phyloP scores from a whole-genome alignment of 2,329 filamentous ascomycete species.

The Plenodomus tracheiphilus region DNA sequence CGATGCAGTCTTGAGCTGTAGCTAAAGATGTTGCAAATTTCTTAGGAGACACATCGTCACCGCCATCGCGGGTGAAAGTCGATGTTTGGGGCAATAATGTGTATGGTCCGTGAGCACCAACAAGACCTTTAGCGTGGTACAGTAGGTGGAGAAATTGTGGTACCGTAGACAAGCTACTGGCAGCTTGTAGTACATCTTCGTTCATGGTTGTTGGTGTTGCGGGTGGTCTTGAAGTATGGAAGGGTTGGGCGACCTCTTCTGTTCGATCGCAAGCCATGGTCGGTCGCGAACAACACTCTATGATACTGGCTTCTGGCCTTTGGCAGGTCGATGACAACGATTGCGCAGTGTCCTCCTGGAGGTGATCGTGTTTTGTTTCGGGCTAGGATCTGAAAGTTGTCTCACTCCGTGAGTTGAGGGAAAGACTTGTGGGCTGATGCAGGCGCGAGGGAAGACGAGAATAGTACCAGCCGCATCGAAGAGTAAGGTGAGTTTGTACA shows the following conservation, averaged over 20 bases:
- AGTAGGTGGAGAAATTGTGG: constrained; percentile 15
- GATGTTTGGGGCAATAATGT: constrained; percentile 9
- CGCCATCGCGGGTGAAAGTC: constrained; percentile 7
- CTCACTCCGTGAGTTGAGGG: too few species aligned
- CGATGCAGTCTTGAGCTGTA: constrained; percentile 21
- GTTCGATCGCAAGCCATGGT: neutral
- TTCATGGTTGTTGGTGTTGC: neutral
- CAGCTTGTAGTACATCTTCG: neutral
- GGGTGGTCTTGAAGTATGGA: neutral
- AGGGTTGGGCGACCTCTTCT: neutral
- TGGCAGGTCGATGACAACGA: too few species aligned
- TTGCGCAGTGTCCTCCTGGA: too few species aligned
- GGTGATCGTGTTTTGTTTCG: too few species aligned
- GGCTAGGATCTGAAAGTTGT: too few species aligned
- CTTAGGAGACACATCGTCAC: constrained; percentile 1
- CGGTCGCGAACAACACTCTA: too few species aligned
- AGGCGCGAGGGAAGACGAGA: neutral
- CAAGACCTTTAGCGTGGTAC: constrained; percentile 7
- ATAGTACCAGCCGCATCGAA: neutral
- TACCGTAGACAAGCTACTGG: neutral
- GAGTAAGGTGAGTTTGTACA: neutral
- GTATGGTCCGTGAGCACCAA: constrained; percentile 13
- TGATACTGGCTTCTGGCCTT: too few species aligned
- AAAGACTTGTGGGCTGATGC: neutral
- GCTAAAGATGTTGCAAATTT: constrained; percentile 17